Evolutionary conservation across 768 basidiomycete genomes (phyloP).

Genomic region (Mycena amicta): DNA sequence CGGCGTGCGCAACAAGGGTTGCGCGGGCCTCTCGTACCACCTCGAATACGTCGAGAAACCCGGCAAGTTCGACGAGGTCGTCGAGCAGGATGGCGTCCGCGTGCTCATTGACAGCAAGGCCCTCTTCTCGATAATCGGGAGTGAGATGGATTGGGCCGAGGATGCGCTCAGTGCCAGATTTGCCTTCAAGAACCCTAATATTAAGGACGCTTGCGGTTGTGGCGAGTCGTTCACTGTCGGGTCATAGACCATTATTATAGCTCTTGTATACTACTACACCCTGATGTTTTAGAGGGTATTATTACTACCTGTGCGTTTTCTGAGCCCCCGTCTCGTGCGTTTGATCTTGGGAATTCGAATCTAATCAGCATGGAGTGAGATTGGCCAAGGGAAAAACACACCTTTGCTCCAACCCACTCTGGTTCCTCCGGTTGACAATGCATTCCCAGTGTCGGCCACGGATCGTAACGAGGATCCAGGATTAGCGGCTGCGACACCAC

Average conservation of each 20-base stretch:
- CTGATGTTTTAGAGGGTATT: not conserved
- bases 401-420: not conserved
- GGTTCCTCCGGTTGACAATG: not conserved
- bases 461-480: not conserved
- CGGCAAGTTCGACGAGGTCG: constrained; percentile 92
- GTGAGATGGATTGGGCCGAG: constrained; percentile 99
- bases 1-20: constrained; percentile 96
- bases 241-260: constrained; percentile 12
- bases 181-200: constrained; percentile 87
- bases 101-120: constrained; percentile 97
- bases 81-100: constrained; percentile 91
- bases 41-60: constrained; percentile 93
- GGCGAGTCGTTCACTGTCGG: constrained; percentile 86
- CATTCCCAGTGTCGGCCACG: not conserved
- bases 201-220: constrained; percentile 93
- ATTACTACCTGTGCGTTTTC: not conserved
- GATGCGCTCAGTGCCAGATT: constrained; percentile 85
- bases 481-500: not conserved
- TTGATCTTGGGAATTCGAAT: not conserved
- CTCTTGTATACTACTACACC: constrained; percentile 16
- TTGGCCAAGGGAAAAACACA: not conserved
- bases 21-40: constrained; percentile 86
- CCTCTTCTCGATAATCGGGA: constrained; percentile 96
- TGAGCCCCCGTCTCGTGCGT: not conserved
- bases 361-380: too few species aligned